These are phyloP conservation scores for Phytophthora meadii DNA, from an alignment of 352 stramenopile species.

Conservation along the genomic window DNA sequence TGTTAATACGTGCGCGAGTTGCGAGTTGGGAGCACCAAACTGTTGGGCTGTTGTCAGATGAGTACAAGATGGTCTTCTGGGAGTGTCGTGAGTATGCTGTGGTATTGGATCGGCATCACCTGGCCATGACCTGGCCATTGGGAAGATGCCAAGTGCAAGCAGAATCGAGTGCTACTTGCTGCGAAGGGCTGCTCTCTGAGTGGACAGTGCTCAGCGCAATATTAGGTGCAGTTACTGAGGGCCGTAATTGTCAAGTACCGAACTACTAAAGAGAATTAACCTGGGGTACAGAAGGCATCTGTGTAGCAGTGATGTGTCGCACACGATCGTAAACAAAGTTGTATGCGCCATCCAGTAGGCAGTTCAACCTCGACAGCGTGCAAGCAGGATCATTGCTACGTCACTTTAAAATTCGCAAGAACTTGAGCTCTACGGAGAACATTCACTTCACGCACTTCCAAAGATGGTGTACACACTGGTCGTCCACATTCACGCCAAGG, in stretches of 20 bases:
- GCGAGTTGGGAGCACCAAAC: neutral
- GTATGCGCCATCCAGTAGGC: slow-evolving; percentile 4
- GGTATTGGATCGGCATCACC: neutral
- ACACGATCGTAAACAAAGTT: neutral
- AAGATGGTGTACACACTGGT: slow-evolving; percentile 30
- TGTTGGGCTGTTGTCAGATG: neutral
- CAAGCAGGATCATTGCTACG: neutral
- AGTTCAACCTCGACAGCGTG: neutral
- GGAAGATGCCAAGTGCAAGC: neutral
- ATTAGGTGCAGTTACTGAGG: too few species aligned
- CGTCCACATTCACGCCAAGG: slow-evolving; percentile 26
- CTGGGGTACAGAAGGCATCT: too few species aligned
- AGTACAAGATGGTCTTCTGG: neutral
- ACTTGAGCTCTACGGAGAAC: neutral
- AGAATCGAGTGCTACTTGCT: neutral
- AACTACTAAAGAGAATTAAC: too few species aligned
- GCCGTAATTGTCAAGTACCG: too few species aligned
- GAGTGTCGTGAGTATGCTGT: neutral
- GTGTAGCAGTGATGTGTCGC: neutral
- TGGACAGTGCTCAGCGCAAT: too few species aligned
- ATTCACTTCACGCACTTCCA: neutral
- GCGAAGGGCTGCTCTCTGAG: too few species aligned
- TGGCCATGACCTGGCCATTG: neutral
- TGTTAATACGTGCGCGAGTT: neutral
- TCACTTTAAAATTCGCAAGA: slow-evolving; percentile 19